Evolutionary conservation across 1,284 basidiomycete species (phyloP), one percentile per base, ranked within the genome.

Genomic region (Takashimella koratensis): DNA sequence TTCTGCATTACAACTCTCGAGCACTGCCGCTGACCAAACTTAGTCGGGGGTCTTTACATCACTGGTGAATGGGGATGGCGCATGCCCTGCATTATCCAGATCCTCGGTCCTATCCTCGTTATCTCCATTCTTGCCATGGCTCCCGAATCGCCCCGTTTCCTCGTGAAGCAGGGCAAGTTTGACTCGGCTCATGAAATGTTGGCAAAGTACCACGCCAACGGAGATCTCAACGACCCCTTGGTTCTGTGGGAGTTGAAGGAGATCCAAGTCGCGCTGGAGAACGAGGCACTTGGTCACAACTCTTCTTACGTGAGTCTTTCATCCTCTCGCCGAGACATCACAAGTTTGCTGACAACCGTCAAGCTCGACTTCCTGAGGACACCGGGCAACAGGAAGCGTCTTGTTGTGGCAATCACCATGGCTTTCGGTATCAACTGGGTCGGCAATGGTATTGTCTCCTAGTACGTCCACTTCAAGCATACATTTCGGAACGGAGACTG

Each of bases 141-240:
- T 10, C 49, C 49, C 13, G 53, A 55, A 46, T 85, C 83, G 39
- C 85, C 86, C 22, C 79, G 85, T 25, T 87, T 80, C 76, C 78
- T 87, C n/a, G 79, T 86, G 11, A 81, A 79, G 16, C 79, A 79
- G 47, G 82, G 81, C 13, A 74, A 80, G 16, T 24, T 27, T 6
- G 68, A 67, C 4, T 59, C 71, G 16, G 74, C 74, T 1, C 48
- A 59, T 21, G 2, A 16, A 43, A 62, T 66, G 54, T 66, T 65
- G 47, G 71, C 53, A 26, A 62, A 46, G 44, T 70, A 65, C 45
- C 67, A 66, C 51, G 63, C 63, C 16, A 64, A 64, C 51, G 63
- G 65, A n/a, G 52, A 58, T 45, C 27, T 40, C 41, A 39, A 54
- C 20, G 59, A 64, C 24, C 58, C 61, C 23, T 58, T 65, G 12